Conservation (phyloP, 2,329 filamentous ascomycete genomes). For the Trichoderma arundinaceum region DNA sequence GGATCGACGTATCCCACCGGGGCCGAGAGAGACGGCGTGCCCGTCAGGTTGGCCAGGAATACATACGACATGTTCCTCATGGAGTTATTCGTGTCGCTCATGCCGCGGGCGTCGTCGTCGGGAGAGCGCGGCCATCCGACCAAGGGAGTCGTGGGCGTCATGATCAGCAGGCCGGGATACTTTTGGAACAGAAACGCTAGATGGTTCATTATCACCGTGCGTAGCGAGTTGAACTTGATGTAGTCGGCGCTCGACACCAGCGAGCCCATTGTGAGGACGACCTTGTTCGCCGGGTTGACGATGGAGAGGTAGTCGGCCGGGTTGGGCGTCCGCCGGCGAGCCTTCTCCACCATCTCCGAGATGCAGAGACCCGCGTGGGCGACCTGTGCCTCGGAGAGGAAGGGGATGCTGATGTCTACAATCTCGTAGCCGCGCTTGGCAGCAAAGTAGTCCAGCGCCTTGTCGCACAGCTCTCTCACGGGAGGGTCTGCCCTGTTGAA, state of each 20-base stretch:
- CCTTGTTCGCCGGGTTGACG: conserved; percentile 69
- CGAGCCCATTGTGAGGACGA: conserved; percentile 69
- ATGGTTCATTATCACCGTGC: conserved; percentile 79
- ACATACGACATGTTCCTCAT: conserved; percentile 85
- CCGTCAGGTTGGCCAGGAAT: conserved; percentile 82
- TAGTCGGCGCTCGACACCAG: conserved; percentile 73
- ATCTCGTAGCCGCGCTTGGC: conserved; percentile 55
- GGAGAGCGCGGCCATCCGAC: conserved; percentile 71
- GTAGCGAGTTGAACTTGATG: conserved; percentile 73
- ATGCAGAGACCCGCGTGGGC: conserved; percentile 82
- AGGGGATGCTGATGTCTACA: conserved; percentile 69
- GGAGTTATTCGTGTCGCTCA: conserved; percentile 73
- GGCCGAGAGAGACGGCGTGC: conserved; percentile 74
- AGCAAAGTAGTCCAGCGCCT: conserved; percentile 64
- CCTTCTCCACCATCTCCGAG: conserved; percentile 65
- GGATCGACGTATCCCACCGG: conserved; percentile 75
- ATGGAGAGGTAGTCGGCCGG: conserved; percentile 57
- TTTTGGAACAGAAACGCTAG: conserved; percentile 71
- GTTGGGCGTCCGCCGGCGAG: conserved; percentile 51
- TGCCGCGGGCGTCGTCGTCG: conserved; percentile 69
- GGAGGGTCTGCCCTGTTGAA: conserved; percentile 59
- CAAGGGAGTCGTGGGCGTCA: conserved; percentile 78
- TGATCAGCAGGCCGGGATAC: conserved; percentile 76
- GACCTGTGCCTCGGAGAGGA: conserved; percentile 71
- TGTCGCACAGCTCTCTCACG: conserved; percentile 67